phyloP scores from a whole-genome alignment of 176 grass and related monocot species.

The Triticum urartu region DNA sequence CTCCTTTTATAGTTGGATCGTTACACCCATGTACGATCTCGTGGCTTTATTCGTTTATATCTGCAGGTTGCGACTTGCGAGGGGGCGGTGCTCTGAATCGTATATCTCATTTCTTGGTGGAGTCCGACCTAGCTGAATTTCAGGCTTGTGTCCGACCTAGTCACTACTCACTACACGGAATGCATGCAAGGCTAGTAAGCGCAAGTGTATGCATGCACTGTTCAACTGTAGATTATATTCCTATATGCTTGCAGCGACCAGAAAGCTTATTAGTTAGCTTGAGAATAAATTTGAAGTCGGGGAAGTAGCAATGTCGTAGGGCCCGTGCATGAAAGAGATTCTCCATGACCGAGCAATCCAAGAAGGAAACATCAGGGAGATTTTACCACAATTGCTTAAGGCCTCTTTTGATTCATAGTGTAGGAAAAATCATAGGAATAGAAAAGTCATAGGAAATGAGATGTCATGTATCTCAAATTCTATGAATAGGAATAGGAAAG shows the following conservation, averaged over 20 bases:
- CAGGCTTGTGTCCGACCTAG: neutral
- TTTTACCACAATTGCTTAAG: neutral
- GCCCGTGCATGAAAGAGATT: neutral
- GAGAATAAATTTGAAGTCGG: neutral
- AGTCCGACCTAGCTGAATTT: neutral
- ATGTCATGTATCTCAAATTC: too few relatives aligned
- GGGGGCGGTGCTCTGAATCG: neutral
- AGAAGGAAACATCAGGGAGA: neutral
- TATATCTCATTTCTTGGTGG: neutral
- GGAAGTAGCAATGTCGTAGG: conserved; percentile 5
- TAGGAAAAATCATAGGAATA: too few relatives aligned
- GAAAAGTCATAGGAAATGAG: too few relatives aligned
- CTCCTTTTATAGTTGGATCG: neutral
- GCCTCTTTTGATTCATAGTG: too few relatives aligned
- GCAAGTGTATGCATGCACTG: too few relatives aligned
- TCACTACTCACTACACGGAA: too few relatives aligned
- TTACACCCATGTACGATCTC: neutral
- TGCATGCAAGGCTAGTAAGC: too few relatives aligned
- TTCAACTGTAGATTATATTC: neutral
- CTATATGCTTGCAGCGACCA: neutral
- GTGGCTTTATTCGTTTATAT: neutral
- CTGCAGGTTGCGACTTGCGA: neutral
- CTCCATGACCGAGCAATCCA: conserved; percentile 16
- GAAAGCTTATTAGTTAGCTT: neutral
- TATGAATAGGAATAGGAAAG: too few relatives aligned